Evolutionary conservation across 257 asterid genomes (phyloP), one percentile per base, ranked within the genome.

Genomic region (Cordia subcordata): DNA sequence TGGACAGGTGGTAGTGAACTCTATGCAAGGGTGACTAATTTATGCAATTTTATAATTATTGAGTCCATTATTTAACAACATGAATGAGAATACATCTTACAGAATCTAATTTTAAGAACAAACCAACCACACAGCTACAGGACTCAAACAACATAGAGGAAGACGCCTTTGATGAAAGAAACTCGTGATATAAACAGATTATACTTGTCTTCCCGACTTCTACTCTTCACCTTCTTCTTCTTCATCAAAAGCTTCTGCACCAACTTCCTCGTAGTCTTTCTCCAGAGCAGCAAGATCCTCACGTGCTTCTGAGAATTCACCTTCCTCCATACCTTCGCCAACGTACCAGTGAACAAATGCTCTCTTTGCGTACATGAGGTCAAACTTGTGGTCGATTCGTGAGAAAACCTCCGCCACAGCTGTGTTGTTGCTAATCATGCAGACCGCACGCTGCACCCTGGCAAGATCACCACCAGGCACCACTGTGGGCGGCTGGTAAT

Each of bases 181-280:
- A 42, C 10, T 11, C 10, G 47, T 42, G 47, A 42, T 42, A 42
- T 42, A 1, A 42, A 42, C 47, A 42, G n/a, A n/a, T n/a, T n/a
- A n/a, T n/a, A n/a, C n/a, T n/a, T n/a, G n/a, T n/a, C n/a, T n/a
- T n/a, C n/a, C n/a, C n/a, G n/a, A n/a, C n/a, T n/a, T n/a, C n/a
- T 68, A 64, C 6, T 74, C 75, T 32, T 73, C 78, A 18, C 62
- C 79, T 50, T 61, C 79, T 8, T 68, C 79, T 45, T 64, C 75
- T 3, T 68, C 75, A 22, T 69, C 75, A 4, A 13, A 65, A 17
- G 68, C 75, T 60, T 68, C 79, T 1, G 68, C 67, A 39, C 69
- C 75, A 17, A 74, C 75, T 42, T 42, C 47, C 15, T 42, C 47
- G 15, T 42, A 42, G 15, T 66, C 69, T 72, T 65, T 74, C 50